These are phyloP conservation scores for Begonia loranthoides DNA, from an alignment of 306 rosid species.

Conservation along the genomic window DNA sequence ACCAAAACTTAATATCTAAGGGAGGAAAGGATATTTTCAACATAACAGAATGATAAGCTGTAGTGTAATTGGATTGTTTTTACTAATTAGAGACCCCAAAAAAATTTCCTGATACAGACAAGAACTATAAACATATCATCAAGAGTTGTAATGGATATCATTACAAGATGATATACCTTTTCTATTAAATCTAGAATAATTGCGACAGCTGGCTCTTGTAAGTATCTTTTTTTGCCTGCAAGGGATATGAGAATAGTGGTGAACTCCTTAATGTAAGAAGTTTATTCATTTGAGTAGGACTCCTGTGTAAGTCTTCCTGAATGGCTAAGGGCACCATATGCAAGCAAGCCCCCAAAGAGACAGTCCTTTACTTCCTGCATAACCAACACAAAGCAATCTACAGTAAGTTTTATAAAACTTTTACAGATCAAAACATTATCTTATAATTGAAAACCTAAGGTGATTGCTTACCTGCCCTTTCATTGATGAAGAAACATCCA, in stretches of 20 bases:
- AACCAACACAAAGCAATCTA: slow-evolving; percentile 11
- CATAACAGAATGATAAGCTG: background rate
- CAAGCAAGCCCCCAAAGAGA: slow-evolving; percentile 78
- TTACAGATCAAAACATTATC: slow-evolving; percentile 7
- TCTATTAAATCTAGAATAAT: slow-evolving; percentile 58
- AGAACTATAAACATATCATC: background rate
- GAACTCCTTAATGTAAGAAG: slow-evolving; percentile 50
- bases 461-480: slow-evolving; percentile 70
- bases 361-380: slow-evolving; percentile 86
- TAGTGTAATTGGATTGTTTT: too few relatives aligned
- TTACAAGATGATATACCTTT: slow-evolving; percentile 32
- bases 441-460: slow-evolving; percentile 4
- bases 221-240: slow-evolving; percentile 71
- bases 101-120: background rate
- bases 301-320: slow-evolving; percentile 64
- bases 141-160: background rate
- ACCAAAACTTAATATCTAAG: slow-evolving; percentile 1
- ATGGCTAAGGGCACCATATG: slow-evolving; percentile 79
- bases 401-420: background rate
- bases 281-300: slow-evolving; percentile 35
- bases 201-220: slow-evolving; percentile 87
- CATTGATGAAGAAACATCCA: slow-evolving; percentile 87
- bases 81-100: too few relatives aligned
- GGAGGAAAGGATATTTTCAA: background rate
- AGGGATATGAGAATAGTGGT: slow-evolving; percentile 41